phyloP scores from a whole-genome alignment of 345 rosid genomes.

The Acer saccharum region DNA sequence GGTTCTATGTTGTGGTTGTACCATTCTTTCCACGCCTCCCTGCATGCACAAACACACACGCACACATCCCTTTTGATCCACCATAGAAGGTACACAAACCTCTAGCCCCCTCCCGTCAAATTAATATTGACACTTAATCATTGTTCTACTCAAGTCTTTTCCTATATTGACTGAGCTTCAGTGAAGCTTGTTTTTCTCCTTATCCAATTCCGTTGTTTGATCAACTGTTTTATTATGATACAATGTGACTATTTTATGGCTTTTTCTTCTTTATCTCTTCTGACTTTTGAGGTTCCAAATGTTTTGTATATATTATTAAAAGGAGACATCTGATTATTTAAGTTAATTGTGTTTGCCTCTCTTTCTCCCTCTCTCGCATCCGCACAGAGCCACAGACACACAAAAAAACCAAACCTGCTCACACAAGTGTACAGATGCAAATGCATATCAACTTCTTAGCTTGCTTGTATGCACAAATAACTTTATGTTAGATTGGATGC shows the following conservation, averaged over 20 bases:
- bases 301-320: not conserved
- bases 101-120: not conserved
- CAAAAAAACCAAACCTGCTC: not conserved
- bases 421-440: not conserved
- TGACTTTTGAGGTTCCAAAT: too few relatives aligned
- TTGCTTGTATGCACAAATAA: not conserved
- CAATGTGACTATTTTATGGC: not conserved
- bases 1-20: not conserved
- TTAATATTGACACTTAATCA: not conserved
- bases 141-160: not conserved
- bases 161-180: not conserved
- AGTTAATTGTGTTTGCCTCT: not conserved
- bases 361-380: too few relatives aligned
- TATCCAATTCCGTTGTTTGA: not conserved
- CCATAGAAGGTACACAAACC: not conserved
- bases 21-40: not conserved
- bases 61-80: not conserved
- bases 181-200: not conserved
- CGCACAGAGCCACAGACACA: not conserved
- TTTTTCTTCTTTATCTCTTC: too few relatives aligned
- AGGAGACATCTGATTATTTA: not conserved
- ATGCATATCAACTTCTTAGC: not conserved
- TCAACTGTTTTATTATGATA: not conserved
- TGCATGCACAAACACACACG: not conserved
- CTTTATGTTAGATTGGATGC: not conserved